Base-by-base conservation (phyloP, 306 rosid genomes). In the Cucumis melo region DNA sequence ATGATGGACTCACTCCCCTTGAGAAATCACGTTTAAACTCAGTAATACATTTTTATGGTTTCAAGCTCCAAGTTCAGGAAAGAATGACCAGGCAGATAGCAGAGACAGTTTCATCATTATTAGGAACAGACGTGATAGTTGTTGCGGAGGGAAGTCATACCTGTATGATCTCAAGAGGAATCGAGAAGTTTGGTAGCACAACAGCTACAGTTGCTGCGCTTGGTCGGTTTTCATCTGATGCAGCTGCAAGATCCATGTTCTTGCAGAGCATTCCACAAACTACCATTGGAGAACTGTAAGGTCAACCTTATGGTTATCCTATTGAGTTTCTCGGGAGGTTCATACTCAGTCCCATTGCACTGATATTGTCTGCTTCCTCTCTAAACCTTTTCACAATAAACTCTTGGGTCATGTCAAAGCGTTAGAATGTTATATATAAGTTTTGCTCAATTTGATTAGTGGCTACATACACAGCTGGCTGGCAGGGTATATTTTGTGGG, bases 1-100 rank as follows among this genome's bases (percentile, higher is more conserved):
- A 79, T 0, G 86, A 81, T 21, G 92, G 88, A 77, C 81, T 80
- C 73, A 82, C 68, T 75, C 89, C 91, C 21, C 77, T 89, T 1
- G 87, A 86, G 81, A 90, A 85, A 81, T 85, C 97, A 41, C 87
- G 87, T 62, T 29, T 95, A 51, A 94, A 86, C 82, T 90, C 98
- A 1, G 81, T 95, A 51, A 89, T 95, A 8, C 89, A 87, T 81
- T 95, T 95, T 83, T 92, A 88, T 48, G 98, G 98, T 24, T 92
- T 89, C 81, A 95, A 92, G 90, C 99, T 92, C 57, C 99, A 95
- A 86, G 99, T 95, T 34, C 99, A 95, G 83, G 99, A 95, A 78
- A 89, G 98, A 81, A 90, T 95, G 75, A 95, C 99, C 1, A 85
- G 98, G 79, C 98, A 95, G 86, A 89, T 95, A 80, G 98, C 99